These are phyloP conservation scores for Nemania serpens DNA, from an alignment of 2,329 filamentous ascomycete species.

Conservation along the genomic window DNA sequence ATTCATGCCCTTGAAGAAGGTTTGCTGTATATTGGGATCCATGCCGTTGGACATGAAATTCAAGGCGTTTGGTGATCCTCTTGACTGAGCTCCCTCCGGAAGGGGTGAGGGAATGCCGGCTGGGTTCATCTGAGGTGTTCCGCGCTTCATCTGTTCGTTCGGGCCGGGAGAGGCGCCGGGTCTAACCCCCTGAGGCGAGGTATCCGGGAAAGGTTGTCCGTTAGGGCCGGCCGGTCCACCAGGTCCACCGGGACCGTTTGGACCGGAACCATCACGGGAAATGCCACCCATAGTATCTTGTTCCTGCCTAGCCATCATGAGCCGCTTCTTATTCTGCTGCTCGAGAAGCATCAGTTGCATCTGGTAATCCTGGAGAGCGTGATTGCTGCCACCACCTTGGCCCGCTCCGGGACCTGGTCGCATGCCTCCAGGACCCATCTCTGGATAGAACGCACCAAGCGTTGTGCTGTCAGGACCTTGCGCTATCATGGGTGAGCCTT, in stretches of 20 bases:
- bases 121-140: slow-evolving; percentile 73
- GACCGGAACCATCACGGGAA: slow-evolving; percentile 56
- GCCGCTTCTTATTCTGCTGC: slow-evolving; percentile 84
- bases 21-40: slow-evolving; percentile 63
- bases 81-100: slow-evolving; percentile 69
- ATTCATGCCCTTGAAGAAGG: slow-evolving; percentile 63
- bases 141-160: slow-evolving; percentile 77
- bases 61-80: slow-evolving; percentile 67
- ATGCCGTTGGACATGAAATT: slow-evolving; percentile 67
- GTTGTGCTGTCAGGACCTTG: slow-evolving; percentile 69
- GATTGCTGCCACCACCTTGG: slow-evolving; percentile 66
- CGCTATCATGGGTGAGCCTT: slow-evolving; percentile 82
- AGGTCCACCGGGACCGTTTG: slow-evolving; percentile 51
- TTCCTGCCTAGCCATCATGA: slow-evolving; percentile 82
- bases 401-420: slow-evolving; percentile 54
- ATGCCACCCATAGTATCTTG: slow-evolving; percentile 67
- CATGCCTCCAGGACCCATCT: slow-evolving; percentile 64
- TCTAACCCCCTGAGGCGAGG: slow-evolving; percentile 71
- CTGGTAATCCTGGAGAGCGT: slow-evolving; percentile 84
- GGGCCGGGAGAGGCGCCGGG: slow-evolving; percentile 77
- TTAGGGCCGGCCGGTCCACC: slow-evolving; percentile 58
- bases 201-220: slow-evolving; percentile 67
- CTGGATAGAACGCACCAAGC: slow-evolving; percentile 63
- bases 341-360: slow-evolving; percentile 88
- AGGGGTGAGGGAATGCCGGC: slow-evolving; percentile 72